These are phyloP conservation scores for Fusarium sp. DNA, from an alignment of 2,329 filamentous ascomycete species.

Conservation along the genomic window DNA sequence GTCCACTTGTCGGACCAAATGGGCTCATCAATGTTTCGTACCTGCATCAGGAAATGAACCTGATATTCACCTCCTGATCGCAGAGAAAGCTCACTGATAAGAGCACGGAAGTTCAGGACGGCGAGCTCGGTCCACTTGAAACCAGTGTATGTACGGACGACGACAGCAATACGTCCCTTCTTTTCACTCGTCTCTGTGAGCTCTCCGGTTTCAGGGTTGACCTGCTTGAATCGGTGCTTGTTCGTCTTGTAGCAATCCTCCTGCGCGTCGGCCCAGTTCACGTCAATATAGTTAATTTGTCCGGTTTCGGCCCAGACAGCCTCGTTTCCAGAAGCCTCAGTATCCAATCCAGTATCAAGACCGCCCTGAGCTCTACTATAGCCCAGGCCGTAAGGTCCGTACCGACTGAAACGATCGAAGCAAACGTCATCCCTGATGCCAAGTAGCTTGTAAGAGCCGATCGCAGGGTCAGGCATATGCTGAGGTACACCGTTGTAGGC, in stretches of 20 bases:
- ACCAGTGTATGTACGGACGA: conserved; percentile 84
- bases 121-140: conserved; percentile 84
- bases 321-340: conserved; percentile 76
- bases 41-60: conserved; percentile 86
- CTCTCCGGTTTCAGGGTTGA: conserved; percentile 57
- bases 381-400: conserved; percentile 89
- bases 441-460: conserved; percentile 82
- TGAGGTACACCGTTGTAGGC: conserved; percentile 78
- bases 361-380: conserved; percentile 82
- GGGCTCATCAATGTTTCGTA: conserved; percentile 81
- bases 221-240: conserved; percentile 67
- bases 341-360: conserved; percentile 76
- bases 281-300: conserved; percentile 67
- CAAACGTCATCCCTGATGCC: conserved; percentile 84
- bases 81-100: conserved; percentile 83
- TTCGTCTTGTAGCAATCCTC: conserved; percentile 70
- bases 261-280: conserved; percentile 70
- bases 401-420: conserved; percentile 87
- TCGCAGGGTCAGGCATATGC: conserved; percentile 81
- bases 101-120: conserved; percentile 82
- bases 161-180: conserved; percentile 76
- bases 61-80: conserved; percentile 85
- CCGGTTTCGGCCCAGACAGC: conserved; percentile 67
- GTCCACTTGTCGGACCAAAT: conserved; percentile 85
- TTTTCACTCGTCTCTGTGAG: conserved; percentile 53